phyloP scores from a whole-genome alignment of 805 yeast species.

The Saccharomyces jurei region DNA sequence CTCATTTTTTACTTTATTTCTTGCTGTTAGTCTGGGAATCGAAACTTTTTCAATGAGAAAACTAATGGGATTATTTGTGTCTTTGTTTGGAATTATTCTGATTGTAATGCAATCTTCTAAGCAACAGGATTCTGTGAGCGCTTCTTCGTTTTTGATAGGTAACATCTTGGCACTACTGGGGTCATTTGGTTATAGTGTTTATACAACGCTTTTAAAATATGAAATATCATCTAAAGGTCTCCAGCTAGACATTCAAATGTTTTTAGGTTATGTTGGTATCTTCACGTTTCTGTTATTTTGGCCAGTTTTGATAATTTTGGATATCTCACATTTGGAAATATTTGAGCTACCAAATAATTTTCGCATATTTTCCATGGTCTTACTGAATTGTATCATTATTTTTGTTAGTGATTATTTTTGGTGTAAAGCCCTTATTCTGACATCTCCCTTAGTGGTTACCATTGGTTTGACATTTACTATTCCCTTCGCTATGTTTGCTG shows the following conservation, averaged over 20 bases:
- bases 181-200: conserved; percentile 78
- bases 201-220: conserved; percentile 78
- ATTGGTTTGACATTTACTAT: conserved; percentile 89
- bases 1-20: conserved; percentile 75
- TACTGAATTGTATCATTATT: conserved; percentile 62
- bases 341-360: conserved; percentile 52
- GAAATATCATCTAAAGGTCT: conserved; percentile 52
- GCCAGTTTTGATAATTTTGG: conserved; percentile 65
- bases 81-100: conserved; percentile 66
- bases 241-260: conserved; percentile 60
- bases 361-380: conserved; percentile 33
- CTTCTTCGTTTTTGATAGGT: conserved; percentile 41
- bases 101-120: conserved; percentile 41
- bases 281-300: conserved; percentile 63
- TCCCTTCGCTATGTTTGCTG: conserved; percentile 90
- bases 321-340: conserved; percentile 51
- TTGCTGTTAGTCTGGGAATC: conserved; percentile 61
- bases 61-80: conserved; percentile 54
- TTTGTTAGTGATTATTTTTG: conserved; percentile 82
- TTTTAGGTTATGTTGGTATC: conserved; percentile 88
- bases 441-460: conserved; percentile 87
- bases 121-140: conserved; percentile 12
- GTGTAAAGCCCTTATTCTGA: conserved; percentile 85
- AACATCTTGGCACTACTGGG: conserved; percentile 70
- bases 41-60: conserved; percentile 60